Evolutionary conservation across 805 yeast species (phyloP).

Genomic region (Pichia sporocuriosa): DNA sequence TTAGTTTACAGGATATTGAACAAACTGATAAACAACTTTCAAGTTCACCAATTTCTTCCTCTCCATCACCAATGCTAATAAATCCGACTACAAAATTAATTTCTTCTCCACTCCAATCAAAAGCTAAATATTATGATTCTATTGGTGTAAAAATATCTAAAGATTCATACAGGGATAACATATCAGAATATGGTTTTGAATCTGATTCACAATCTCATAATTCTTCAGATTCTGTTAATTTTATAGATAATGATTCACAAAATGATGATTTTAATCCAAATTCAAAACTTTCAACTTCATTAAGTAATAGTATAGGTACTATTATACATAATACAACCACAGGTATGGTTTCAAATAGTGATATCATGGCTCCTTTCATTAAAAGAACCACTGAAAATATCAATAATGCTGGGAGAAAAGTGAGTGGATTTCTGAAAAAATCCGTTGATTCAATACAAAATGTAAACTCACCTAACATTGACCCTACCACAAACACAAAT

Average conservation of each 20-base stretch:
- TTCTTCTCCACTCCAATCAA: too few relatives aligned
- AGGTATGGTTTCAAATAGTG: constrained; percentile 11
- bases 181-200: neutral
- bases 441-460: too few relatives aligned
- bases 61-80: neutral
- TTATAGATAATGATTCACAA: neutral
- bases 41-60: neutral
- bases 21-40: neutral
- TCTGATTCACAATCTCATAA: neutral
- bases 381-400: constrained; percentile 23
- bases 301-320: constrained; percentile 6
- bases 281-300: neutral
- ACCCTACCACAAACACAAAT: too few relatives aligned
- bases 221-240: neutral
- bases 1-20: constrained; percentile 46
- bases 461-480: too few relatives aligned
- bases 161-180: neutral
- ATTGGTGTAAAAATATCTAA: neutral
- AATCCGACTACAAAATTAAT: neutral
- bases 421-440: constrained; percentile 24
- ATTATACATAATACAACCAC: constrained; percentile 5
- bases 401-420: constrained; percentile 23
- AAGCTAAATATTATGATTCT: neutral
- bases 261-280: neutral
- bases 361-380: constrained; percentile 20